phyloP scores from a whole-genome alignment of 192 early-diverging fungal genomes.

The Backusella tarrabulga region DNA sequence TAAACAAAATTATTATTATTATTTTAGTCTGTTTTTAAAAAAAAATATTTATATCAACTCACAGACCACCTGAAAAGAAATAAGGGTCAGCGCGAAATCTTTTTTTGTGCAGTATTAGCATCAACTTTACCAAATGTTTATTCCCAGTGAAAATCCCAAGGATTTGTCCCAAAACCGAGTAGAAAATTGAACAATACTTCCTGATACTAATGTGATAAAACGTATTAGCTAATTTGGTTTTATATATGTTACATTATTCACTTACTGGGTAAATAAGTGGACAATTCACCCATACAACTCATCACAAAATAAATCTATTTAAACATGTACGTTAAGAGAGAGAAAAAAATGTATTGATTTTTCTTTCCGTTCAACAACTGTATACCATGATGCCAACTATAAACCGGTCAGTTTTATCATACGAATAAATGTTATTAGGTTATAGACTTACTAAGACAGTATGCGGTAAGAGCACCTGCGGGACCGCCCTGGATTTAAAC shows the following conservation, averaged over 20 bases:
- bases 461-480: conserved; percentile 68
- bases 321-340: conserved; percentile 4
- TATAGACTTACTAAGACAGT: conserved; percentile 28
- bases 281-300: conserved; percentile 85
- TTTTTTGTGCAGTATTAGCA: not conserved
- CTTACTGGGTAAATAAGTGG: conserved; percentile 66
- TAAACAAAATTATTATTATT: too few relatives aligned
- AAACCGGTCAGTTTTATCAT: not conserved
- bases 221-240: not conserved
- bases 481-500: conserved; percentile 56
- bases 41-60: not conserved
- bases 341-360: not conserved
- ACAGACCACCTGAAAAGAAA: conserved; percentile 11
- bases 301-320: conserved; percentile 63
- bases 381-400: conserved; percentile 33
- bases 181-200: conserved; percentile 72
- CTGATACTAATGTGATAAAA: conserved; percentile 39
- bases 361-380: not conserved
- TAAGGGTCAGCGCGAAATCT: not conserved
- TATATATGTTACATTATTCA: not conserved
- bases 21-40: too few relatives aligned
- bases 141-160: conserved; percentile 64
- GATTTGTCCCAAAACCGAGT: conserved; percentile 77
- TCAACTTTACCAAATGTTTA: conserved; percentile 57
- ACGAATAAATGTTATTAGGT: not conserved